Evolutionary conservation across 2,329 filamentous ascomycete species (phyloP).

Genomic region (Beauveria pseudobassiana): DNA sequence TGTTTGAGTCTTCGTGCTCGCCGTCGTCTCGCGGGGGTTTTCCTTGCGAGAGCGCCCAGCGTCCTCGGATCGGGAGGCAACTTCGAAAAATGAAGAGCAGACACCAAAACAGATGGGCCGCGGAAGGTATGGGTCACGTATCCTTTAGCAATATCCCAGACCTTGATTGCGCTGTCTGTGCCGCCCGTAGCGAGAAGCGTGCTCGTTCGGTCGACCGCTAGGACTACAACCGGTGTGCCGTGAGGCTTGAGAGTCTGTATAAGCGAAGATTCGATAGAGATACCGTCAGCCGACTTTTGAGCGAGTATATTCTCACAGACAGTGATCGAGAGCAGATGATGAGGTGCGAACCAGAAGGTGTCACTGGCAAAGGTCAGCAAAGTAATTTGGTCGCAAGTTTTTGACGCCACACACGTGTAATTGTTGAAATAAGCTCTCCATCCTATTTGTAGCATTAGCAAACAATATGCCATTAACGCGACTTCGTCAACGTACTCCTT

Average conservation of each 20-base stretch:
- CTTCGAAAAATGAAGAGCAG: constrained; percentile 88
- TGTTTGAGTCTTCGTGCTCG: constrained; percentile 30
- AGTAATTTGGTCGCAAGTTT: neutral
- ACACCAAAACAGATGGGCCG: constrained; percentile 84
- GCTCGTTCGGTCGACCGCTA: constrained; percentile 78
- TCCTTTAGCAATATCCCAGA: constrained; percentile 89
- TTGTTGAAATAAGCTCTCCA: constrained; percentile 70
- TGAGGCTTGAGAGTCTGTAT: constrained; percentile 83
- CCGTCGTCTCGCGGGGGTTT: constrained; percentile 27
- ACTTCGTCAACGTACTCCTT: constrained; percentile 55
- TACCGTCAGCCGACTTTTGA: constrained; percentile 53
- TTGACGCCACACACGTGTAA: constrained; percentile 44
- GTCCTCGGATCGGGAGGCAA: constrained; percentile 39
- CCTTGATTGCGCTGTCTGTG: constrained; percentile 87
- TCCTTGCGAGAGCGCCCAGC: constrained; percentile 20
- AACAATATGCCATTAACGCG: neutral
- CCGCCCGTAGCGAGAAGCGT: constrained; percentile 88
- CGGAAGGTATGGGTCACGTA: constrained; percentile 94
- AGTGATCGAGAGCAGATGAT: constrained; percentile 91
- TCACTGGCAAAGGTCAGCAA: constrained; percentile 47
- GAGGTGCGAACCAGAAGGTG: constrained; percentile 79
- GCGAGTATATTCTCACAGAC: constrained; percentile 83
- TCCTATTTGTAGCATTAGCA: constrained; percentile 43
- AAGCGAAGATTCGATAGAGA: constrained; percentile 57
- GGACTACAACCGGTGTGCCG: constrained; percentile 77